Evolutionary conservation across 140 eudicot genomes (phyloP).

Genomic region (Bidens hawaiensis): DNA sequence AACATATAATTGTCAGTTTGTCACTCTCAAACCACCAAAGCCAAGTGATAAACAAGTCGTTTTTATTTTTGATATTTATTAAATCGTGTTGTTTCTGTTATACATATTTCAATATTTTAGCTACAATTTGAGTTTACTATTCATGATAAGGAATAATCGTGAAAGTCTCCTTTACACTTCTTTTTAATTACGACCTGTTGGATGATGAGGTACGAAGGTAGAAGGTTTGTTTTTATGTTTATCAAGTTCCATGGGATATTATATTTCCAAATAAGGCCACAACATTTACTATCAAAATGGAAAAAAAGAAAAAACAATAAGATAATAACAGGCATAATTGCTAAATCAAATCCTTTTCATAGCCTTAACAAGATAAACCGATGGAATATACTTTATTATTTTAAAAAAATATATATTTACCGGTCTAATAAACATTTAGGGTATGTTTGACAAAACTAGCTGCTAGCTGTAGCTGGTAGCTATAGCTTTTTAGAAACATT

Average conservation of each 20-base stretch:
- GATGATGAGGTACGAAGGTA: background rate
- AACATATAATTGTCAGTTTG: too few species aligned
- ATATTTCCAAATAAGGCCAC: constrained; percentile 33
- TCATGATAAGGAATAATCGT: background rate
- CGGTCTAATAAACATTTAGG: too few species aligned
- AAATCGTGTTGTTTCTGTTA: background rate
- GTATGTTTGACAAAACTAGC: too few species aligned
- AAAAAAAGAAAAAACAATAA: background rate
- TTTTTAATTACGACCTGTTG: background rate
- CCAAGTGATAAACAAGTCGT: too few species aligned
- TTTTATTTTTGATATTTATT: too few species aligned
- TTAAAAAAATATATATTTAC: too few species aligned
- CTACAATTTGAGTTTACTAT: background rate
- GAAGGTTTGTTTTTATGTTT: background rate
- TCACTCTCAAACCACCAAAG: too few species aligned
- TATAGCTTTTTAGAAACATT: too few species aligned
- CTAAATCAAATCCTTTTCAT: too few species aligned
- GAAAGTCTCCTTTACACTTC: background rate
- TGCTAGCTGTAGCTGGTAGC: too few species aligned
- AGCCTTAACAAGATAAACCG: too few species aligned
- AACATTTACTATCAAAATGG: constrained; percentile 9
- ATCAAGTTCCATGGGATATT: background rate
- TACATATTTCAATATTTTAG: background rate
- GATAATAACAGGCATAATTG: background rate
- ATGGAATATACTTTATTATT: too few species aligned